Evolutionary conservation across 2,329 filamentous ascomycete species (phyloP), one percentile per base, ranked within the genome.

Genomic region (Ophiostoma tasmaniense): DNA sequence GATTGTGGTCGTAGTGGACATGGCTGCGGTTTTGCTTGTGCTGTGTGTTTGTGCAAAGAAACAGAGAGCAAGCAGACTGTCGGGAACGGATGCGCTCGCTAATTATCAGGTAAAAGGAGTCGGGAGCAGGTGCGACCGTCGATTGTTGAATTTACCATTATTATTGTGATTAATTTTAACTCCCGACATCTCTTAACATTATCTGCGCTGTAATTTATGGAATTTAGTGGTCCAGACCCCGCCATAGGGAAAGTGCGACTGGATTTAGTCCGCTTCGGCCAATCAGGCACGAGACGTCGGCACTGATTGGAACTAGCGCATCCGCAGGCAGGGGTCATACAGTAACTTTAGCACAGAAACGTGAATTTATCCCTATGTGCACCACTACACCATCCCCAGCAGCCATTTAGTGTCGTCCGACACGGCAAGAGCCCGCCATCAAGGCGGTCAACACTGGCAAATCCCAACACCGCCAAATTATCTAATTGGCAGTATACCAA

Each of bases 1-100:
- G 59, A 76, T 76, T 33, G 67, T 66, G 4, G 69, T 72, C 8
- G 70, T 72, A 1, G 72, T 71, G 39, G 71, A 72, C 70, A 72
- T 73, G 68, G 33, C 33, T 64, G 61, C 61, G 61, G 59, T 25
- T 39, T n/a, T n/a, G n/a, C n/a, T n/a, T 45, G 22, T 55, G 50
- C 22, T 25, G 42, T 45, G 42, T 45, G 42, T 17, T 45, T 45
- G 42, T 45, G 7, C 42, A 5, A 17, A 67, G 33, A 37, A 66
- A 50, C 35, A 22, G 50, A 55, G 68, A 30, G 61, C 28, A 30
- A 10, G 42, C 25, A 20, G 42, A 7, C 39, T 55, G 30, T 22
- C 13, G 37, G 7, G 20, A 25, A n/a, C 30, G 11, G 66, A 35
- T 45, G 68, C 52, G 50, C 50, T 28, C 11, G 4, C 14, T 25